phyloP scores from a whole-genome alignment of 441 rosid species.

The Pelargonium australe region DNA sequence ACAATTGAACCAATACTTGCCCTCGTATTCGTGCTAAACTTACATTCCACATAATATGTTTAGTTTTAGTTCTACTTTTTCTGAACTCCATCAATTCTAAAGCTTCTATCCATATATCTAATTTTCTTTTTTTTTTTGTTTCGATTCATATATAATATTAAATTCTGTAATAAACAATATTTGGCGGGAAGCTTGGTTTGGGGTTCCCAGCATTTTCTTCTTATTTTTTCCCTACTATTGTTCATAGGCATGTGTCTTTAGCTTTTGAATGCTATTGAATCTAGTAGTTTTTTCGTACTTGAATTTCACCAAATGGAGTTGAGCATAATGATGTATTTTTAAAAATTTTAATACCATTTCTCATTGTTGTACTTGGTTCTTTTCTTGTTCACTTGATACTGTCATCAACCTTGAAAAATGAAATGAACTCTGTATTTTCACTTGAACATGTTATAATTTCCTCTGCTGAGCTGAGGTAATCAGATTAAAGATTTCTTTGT shows the following conservation, averaged over 20 bases:
- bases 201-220: background rate
- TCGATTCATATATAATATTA: background rate
- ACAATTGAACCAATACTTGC: too few species aligned
- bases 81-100: too few species aligned
- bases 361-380: constrained; percentile 10
- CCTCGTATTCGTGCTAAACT: too few species aligned
- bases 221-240: background rate
- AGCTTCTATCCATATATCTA: too few species aligned
- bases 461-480: background rate
- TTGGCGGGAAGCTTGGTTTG: constrained; percentile 7
- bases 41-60: too few species aligned
- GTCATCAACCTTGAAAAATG: constrained; percentile 17
- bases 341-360: constrained; percentile 7
- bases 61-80: too few species aligned
- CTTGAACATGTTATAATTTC: constrained; percentile 12
- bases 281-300: background rate
- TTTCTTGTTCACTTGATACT: constrained; percentile 5
- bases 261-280: constrained; percentile 2
- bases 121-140: background rate
- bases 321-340: constrained; percentile 8
- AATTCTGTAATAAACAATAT: background rate
- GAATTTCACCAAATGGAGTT: constrained; percentile 15
- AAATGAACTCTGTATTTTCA: constrained; percentile 10
- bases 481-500: background rate
- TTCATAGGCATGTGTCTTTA: constrained; percentile 9